Percentiles rank a stretch among this genome's conserved stretches.
Conservation (phyloP, 768 basidiomycete genomes). For the Mycena metata region DNA sequence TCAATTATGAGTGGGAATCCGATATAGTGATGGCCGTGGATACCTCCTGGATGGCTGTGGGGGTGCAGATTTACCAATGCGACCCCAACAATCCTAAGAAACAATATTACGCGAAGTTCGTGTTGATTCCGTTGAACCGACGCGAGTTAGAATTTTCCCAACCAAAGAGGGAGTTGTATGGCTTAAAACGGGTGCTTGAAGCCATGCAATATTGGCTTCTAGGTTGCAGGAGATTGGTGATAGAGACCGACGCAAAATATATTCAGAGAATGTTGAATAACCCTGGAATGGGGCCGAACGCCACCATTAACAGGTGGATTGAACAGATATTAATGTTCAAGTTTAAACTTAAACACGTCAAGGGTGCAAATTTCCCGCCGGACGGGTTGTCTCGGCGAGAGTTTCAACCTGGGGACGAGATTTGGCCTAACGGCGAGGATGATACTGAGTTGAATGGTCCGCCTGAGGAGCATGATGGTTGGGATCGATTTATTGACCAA, state of each 20-base stretch:
- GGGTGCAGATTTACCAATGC: conserved; percentile 54
- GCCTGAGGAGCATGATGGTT: background rate
- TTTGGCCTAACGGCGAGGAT: conserved; percentile 22
- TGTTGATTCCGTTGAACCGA: conserved; percentile 55
- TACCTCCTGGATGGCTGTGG: conserved; percentile 48
- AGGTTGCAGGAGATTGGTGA: conserved; percentile 45
- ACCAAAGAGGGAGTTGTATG: conserved; percentile 57
- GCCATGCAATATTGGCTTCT: conserved; percentile 39
- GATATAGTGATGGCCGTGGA: conserved; percentile 49
- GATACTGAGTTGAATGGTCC: background rate
- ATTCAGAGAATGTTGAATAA: too few relatives aligned
- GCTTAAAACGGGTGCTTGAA: conserved; percentile 46
- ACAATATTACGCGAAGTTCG: conserved; percentile 48
- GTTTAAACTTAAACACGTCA: conserved; percentile 49
- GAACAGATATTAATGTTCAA: conserved; percentile 48
- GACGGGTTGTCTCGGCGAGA: conserved; percentile 46
- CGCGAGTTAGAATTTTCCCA: conserved; percentile 52
- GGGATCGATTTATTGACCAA: background rate
- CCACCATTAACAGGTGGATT: conserved; percentile 55
- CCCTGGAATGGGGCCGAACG: conserved; percentile 51
- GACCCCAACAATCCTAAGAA: conserved; percentile 39
- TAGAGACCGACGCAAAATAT: too few relatives aligned
- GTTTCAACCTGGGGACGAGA: conserved; percentile 36
- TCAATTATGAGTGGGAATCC: conserved; percentile 42
- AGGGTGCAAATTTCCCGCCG: too few relatives aligned